Evolutionary conservation across 371 early-diverging fungal genomes (phyloP), one percentile per base, ranked within the genome.

Genomic region (Lichtheimia ornata): DNA sequence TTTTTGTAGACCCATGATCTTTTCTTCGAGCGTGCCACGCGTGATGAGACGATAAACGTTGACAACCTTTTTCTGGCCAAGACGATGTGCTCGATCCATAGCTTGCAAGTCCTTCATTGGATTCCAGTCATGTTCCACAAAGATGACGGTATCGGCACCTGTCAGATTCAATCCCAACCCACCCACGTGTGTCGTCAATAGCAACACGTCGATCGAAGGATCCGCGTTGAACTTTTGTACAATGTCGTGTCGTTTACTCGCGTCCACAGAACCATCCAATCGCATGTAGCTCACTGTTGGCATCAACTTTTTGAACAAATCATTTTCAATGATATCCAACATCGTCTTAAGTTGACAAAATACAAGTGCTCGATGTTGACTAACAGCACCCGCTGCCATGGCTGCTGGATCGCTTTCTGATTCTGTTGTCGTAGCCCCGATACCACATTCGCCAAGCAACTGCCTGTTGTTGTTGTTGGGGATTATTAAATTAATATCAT

Each of bases 81-180:
- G 82, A 54, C 99, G 87, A 74, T 98, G 99, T 0, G 96, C 97
- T 58, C 99, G 90, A 68, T 97, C 99, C 99, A 97, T 98, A 4
- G 99, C 99, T 71, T 98, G 98, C 42, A 94, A 64, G 72, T 94
- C 94, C 68, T 90, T 95, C 90, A 97, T 96, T 2, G 99, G 99
- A 74, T 99, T 99, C 96, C 99, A 99, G 70, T 99, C 99, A 76
- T 99, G 99, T 75, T 99, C 99, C 14, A 98, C 97, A 86, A 99
- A 98, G 30, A 99, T 97, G 6, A 99, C 99, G 2, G 97, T 98
- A 69, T 99, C 98, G 5, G 99, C 99, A 12, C 97, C 97, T 5
- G 99, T 99, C 65, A 99, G 74, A 65, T 99, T 99, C 4, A 99
- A 84, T 2, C 99, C 99, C 9, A 99, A 82, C 2, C 99, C 99